Conservation (phyloP, 2,329 filamentous ascomycete species). For the Colletotrichum spinosum region DNA sequence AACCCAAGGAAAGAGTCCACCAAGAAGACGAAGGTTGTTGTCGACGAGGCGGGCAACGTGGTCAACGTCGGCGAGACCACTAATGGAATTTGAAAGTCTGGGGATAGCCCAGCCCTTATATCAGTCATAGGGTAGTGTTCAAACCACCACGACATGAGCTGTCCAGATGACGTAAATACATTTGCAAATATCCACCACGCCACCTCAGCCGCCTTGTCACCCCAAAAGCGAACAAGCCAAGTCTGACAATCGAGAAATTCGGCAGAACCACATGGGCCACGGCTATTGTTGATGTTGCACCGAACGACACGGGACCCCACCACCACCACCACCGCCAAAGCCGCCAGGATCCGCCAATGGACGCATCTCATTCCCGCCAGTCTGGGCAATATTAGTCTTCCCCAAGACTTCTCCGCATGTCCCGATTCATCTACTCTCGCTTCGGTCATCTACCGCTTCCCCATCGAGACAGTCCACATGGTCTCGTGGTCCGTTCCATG, state of each 20-base stretch:
- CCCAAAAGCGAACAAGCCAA: background rate
- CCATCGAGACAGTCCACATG: slow-evolving; percentile 4
- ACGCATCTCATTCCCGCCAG: slow-evolving; percentile 21
- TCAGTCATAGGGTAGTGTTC: no score
- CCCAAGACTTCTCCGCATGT: background rate
- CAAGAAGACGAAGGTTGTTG: slow-evolving; percentile 42
- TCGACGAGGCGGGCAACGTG: slow-evolving; percentile 39
- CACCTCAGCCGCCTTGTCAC: no score
- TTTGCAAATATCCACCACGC: no score
- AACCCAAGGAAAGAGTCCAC: slow-evolving; percentile 45
- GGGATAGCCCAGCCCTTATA: no score
- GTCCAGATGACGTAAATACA: no score
- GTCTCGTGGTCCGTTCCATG: slow-evolving; percentile 10
- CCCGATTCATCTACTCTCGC: slow-evolving; percentile 15
- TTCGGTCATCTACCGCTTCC: slow-evolving; percentile 23
- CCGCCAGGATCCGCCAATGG: slow-evolving; percentile 27
- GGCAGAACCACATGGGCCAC: slow-evolving; percentile 2
- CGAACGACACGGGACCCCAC: slow-evolving; percentile 8
- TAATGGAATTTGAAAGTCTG: background rate
- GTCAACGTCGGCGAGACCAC: slow-evolving; percentile 19
- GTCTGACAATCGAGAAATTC: background rate
- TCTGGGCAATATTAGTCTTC: background rate
- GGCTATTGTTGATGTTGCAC: slow-evolving; percentile 6
- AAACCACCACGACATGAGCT: no score
- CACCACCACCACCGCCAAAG: background rate